A percentile compares a stretch with the other conserved stretches of the same genome.
These are phyloP conservation scores for Globisporangium perplexum DNA, from an alignment of 352 stramenopile species.

Conservation along the genomic window DNA sequence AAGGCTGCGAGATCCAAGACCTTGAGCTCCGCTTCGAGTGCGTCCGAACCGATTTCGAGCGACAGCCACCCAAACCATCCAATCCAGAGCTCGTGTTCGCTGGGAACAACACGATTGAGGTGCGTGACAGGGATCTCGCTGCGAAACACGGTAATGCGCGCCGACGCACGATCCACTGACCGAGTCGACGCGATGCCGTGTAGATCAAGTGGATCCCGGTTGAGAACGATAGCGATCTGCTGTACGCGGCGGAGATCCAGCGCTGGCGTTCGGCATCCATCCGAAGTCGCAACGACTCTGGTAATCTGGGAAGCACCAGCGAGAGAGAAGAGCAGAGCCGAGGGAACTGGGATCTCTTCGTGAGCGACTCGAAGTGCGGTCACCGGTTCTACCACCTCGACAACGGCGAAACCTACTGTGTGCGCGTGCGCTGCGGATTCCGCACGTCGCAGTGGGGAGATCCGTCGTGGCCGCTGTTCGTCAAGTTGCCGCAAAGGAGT, in stretches of 20 bases:
- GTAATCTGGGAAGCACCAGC: not conserved
- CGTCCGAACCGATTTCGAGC: slow-evolving; percentile 8
- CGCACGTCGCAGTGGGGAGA: slow-evolving; percentile 15
- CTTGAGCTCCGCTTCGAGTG: slow-evolving; percentile 14
- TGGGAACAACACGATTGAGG: slow-evolving; percentile 25
- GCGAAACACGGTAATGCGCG: not conserved
- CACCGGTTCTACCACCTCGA: slow-evolving; percentile 26
- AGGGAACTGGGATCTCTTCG: slow-evolving; percentile 16
- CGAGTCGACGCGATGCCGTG: not conserved
- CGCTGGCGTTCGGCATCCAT: slow-evolving; percentile 4
- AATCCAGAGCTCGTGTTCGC: slow-evolving; percentile 12
- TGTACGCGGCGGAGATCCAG: slow-evolving; percentile 28
- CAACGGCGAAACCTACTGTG: slow-evolving; percentile 18
- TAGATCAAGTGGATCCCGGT: slow-evolving; percentile 29
- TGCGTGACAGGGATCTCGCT: not conserved
- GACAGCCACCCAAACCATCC: slow-evolving; percentile 15
- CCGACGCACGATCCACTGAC: not conserved
- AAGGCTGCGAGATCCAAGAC: slow-evolving; percentile 1
- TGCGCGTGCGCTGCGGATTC: slow-evolving; percentile 26
- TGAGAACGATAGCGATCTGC: slow-evolving; percentile 15
- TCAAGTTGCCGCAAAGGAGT: not conserved
- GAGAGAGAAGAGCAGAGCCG: not conserved
- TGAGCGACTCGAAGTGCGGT: slow-evolving; percentile 14
- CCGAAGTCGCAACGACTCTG: not conserved
- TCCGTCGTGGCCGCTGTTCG: slow-evolving; percentile 21